phyloP scores from a whole-genome alignment of 2,329 filamentous ascomycete genomes.

The Aureobasidium sp. region DNA sequence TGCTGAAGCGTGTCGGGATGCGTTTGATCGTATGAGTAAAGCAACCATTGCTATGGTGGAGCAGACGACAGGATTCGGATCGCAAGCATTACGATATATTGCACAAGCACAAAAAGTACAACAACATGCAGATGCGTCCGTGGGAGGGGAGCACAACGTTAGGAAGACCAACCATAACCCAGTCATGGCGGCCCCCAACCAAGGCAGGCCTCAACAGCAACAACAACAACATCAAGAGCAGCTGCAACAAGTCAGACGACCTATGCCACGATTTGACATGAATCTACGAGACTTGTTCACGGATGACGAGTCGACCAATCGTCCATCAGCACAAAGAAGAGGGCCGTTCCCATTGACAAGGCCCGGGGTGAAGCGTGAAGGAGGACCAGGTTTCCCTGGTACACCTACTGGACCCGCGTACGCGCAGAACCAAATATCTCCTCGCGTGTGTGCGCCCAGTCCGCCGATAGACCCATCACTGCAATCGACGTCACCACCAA shows the following conservation, averaged over 20 bases:
- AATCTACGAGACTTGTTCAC: conserved; percentile 47
- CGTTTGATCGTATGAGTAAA: conserved; percentile 90
- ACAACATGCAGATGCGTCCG: not conserved
- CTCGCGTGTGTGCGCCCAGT: not conserved
- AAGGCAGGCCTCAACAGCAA: conserved; percentile 3
- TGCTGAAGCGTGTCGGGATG: conserved; percentile 87
- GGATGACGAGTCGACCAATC: conserved; percentile 35
- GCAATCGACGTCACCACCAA: not conserved
- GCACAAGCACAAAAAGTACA: conserved; percentile 11
- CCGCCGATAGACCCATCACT: conserved; percentile 14
- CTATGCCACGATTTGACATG: conserved; percentile 53
- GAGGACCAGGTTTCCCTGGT: conserved; percentile 1
- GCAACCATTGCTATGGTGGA: conserved; percentile 94
- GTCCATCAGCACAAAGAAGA: conserved; percentile 26
- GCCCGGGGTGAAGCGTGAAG: not conserved
- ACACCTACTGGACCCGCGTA: not conserved
- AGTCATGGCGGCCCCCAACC: conserved; percentile 2
- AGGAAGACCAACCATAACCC: conserved; percentile 3
- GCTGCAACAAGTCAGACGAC: conserved; percentile 22
- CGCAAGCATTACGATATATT: conserved; percentile 6
- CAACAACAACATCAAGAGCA: not conserved
- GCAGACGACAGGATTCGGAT: conserved; percentile 73
- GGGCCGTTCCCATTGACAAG: conserved; percentile 20
- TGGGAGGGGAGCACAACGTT: not conserved
- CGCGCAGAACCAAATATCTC: conserved; percentile 9